Base-by-base conservation (phyloP, 1,284 basidiomycete genomes). In the Cryptococcus amylolentus region DNA sequence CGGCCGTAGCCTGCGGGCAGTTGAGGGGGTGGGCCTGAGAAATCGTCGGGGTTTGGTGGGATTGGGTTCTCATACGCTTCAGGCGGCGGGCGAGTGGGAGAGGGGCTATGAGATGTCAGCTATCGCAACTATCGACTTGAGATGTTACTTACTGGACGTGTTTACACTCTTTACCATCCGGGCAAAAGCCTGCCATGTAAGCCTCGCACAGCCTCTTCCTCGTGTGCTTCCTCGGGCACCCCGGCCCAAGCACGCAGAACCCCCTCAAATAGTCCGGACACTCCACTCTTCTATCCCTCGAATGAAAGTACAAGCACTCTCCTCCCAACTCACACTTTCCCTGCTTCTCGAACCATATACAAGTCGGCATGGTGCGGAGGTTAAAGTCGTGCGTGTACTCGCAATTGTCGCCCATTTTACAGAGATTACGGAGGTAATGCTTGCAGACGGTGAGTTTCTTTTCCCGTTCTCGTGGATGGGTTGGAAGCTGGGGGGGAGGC, bases 301-400 rank as follows among this genome's bases (percentile, higher is more conserved):
- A 91, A 78, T 99, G 96, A 26, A 91, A 88, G 75, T 98, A 98
- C 64, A 99, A 82, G 76, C 96, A 99, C 78, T 98, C 96, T 69
- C 98, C 96, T 51, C 95, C 96, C 49, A 92, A 89, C 55, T 92
- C 92, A 79, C 96, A 98, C 78, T 95, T 98, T 5, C 96, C 96
- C 72, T 93, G 95, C 76, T 96, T 96, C 57, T 91, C 91, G 75
- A 87, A 98, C 91, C 94, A 98, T 84, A 94, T 91, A 75, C 96
- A 98, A 75, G 97, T 91, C n/a, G 96, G 96, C 91, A 98, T 98
- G 56, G 91, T 88, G 64, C 95, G 82, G 58, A 98, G 83, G 75
- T 98, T 97, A 80, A 97, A 98, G 80, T 98, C 96, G 79, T 99
- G 96, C 72, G 98, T 83, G 78, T 98, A 98, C 80, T 98, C 96